A percentile compares a stretch with the other conserved stretches of the same genome.
Evolutionary conservation across 495 filamentous ascomycete genomes (phyloP).

Genomic region (Aspergillus heteromorphus): DNA sequence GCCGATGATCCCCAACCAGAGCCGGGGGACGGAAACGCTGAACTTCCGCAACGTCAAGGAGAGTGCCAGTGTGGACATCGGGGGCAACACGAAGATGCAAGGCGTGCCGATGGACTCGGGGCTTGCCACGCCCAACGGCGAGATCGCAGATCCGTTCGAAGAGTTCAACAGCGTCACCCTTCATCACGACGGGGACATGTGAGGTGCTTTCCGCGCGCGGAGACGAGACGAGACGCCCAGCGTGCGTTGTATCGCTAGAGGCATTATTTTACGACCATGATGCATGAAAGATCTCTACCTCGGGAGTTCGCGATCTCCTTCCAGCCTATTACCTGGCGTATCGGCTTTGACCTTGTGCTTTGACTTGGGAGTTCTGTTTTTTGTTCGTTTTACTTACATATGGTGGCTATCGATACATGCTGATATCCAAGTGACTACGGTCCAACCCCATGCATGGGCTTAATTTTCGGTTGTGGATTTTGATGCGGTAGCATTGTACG

Average conservation of each 20-base stretch:
- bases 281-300: slow-evolving; percentile 35
- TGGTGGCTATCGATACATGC: slow-evolving; percentile 11
- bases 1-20: slow-evolving; percentile 94
- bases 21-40: slow-evolving; percentile 83
- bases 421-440: not conserved
- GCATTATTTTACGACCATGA: slow-evolving; percentile 31
- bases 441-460: slow-evolving; percentile 8
- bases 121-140: slow-evolving; percentile 76
- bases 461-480: slow-evolving; percentile 10
- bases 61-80: slow-evolving; percentile 90
- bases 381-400: slow-evolving; percentile 12
- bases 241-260: slow-evolving; percentile 21
- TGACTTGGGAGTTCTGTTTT: slow-evolving; percentile 10
- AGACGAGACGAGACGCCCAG: slow-evolving; percentile 25
- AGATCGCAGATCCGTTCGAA: slow-evolving; percentile 90
- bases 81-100: slow-evolving; percentile 55
- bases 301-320: slow-evolving; percentile 18
- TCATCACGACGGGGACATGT: slow-evolving; percentile 83
- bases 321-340: slow-evolving; percentile 24
- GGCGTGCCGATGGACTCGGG: slow-evolving; percentile 84
- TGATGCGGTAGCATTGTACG: slow-evolving; percentile 10
- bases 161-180: slow-evolving; percentile 98
- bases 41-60: slow-evolving; percentile 99
- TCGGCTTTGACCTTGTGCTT: slow-evolving; percentile 24
- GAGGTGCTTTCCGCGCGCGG: slow-evolving; percentile 7